Evolutionary conservation across 202 grass and related monocot genomes (phyloP), one percentile per base, ranked within the genome.

Genomic region (Carex arenaria): DNA sequence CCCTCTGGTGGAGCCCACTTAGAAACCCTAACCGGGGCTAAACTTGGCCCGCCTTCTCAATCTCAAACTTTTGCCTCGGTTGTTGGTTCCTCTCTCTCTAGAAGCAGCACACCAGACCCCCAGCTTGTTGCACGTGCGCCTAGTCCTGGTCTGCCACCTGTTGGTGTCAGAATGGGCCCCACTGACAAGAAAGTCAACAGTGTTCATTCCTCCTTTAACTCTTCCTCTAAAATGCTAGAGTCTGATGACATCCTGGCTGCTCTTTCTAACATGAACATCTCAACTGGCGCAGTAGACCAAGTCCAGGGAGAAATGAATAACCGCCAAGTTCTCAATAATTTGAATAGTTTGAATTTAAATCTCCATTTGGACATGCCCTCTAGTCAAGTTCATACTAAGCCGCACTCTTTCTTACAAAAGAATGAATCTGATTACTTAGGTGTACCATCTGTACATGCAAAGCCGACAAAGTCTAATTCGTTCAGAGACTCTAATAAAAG

Each of bases 241-340:
- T 60, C 91, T 66, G 94, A 89, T 90, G 85, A 97, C 89, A 85
- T 97, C 87, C 90, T 94, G 79, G 84, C 90, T 92, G 88, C 91
- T 80, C 83, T 97, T 67, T 97, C 94, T 76, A 73, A 64, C 84
- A 88, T 97, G 83, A 94, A 82, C 57, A 86, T 97, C 74, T 90
- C 94, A 54, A 88, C 76, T 74, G 89, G 80, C 79, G 34, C 86
- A 19, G 30, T 72, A 40, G 85, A 85, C 30, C 74, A 87, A 32
- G 84, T 85, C 85, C 89, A 90, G 78, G 81, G 84, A 87, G 89
- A 83, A 47, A 86, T 80, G 28, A 86, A 81, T 76, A 85, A 94
- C 30, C 90, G 82, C 30, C 86, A 86, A 53, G 61, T 65, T 68
- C 62, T 82, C 14, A 82, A 82, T 82, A 82, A 82, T 82, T 67